These are phyloP conservation scores for Xanthoconium separans DNA, from an alignment of 1,284 basidiomycete species.

Conservation along the genomic window DNA sequence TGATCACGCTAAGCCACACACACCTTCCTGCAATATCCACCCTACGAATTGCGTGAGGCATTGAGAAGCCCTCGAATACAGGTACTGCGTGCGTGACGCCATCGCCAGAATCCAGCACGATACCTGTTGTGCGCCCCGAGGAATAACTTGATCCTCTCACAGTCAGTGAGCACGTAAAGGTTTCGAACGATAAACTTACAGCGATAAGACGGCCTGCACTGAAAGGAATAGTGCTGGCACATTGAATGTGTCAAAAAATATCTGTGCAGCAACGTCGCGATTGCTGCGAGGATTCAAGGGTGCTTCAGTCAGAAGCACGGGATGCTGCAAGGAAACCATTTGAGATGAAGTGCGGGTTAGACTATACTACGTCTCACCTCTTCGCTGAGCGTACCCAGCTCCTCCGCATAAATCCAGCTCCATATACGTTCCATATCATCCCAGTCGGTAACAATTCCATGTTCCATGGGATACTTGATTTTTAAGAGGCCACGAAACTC, in stretches of 20 bases:
- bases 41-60: slow-evolving; percentile 96
- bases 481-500: slow-evolving; percentile 92
- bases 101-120: slow-evolving; percentile 98
- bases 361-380: slow-evolving; percentile 60
- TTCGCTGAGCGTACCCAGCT: slow-evolving; percentile 91
- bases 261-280: slow-evolving; percentile 93
- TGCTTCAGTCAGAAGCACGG: slow-evolving; percentile 92
- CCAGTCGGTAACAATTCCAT: slow-evolving; percentile 94
- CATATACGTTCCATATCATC: slow-evolving; percentile 99
- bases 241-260: slow-evolving; percentile 99
- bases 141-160: slow-evolving; percentile 74
- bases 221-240: slow-evolving; percentile 97
- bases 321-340: slow-evolving; percentile 64
- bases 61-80: slow-evolving; percentile 98
- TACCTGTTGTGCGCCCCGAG: slow-evolving; percentile 98
- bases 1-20: slow-evolving; percentile 18
- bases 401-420: slow-evolving; percentile 95
- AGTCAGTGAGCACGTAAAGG: slow-evolving; percentile 10
- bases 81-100: slow-evolving; percentile 99
- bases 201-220: slow-evolving; percentile 94
- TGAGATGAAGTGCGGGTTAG: slow-evolving; percentile 5
- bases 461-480: slow-evolving; percentile 98
- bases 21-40: slow-evolving; percentile 95
- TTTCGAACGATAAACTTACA: slow-evolving; percentile 56
- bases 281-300: slow-evolving; percentile 94